Conservation (phyloP, 2,329 filamentous ascomycete genomes). For the Paraconiothyrium sp. region DNA sequence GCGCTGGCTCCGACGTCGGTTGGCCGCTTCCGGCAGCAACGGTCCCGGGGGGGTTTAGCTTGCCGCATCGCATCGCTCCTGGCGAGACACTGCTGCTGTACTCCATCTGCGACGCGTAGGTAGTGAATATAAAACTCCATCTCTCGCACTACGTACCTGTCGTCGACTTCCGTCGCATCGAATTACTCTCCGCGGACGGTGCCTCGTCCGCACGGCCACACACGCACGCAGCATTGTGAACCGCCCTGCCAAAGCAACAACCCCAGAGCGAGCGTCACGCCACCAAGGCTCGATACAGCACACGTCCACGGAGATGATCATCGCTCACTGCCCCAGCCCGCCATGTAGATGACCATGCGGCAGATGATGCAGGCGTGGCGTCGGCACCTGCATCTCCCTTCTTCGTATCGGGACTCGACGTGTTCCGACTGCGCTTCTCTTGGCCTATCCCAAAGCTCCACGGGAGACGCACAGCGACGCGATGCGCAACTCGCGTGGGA, state of each 20-base stretch:
- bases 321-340: neutral
- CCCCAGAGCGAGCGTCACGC: conserved; percentile 9
- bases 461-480: conserved; percentile 9
- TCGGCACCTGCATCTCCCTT: conserved; percentile 12
- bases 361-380: conserved; percentile 18
- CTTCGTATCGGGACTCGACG: conserved; percentile 15
- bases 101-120: conserved; percentile 9
- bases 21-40: neutral
- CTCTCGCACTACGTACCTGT: conserved; percentile 13
- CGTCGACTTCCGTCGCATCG: conserved; percentile 7
- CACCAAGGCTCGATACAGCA: conserved; percentile 5
- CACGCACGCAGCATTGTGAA: neutral
- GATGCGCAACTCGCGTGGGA: conserved; percentile 10
- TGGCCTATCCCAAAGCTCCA: conserved; percentile 12
- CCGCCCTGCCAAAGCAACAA: neutral
- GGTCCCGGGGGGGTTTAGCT: neutral
- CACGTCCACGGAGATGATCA: conserved; percentile 9
- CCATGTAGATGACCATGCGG: conserved; percentile 14
- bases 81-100: conserved; percentile 11
- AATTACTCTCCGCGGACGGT: conserved; percentile 6
- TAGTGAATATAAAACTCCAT: conserved; percentile 14
- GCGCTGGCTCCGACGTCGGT: conserved; percentile 10
- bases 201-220: conserved; percentile 2
- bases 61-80: neutral
- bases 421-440: conserved; percentile 11